Conservation (phyloP, 1,284 basidiomycete species). For the Megacollybia platyphylla region DNA sequence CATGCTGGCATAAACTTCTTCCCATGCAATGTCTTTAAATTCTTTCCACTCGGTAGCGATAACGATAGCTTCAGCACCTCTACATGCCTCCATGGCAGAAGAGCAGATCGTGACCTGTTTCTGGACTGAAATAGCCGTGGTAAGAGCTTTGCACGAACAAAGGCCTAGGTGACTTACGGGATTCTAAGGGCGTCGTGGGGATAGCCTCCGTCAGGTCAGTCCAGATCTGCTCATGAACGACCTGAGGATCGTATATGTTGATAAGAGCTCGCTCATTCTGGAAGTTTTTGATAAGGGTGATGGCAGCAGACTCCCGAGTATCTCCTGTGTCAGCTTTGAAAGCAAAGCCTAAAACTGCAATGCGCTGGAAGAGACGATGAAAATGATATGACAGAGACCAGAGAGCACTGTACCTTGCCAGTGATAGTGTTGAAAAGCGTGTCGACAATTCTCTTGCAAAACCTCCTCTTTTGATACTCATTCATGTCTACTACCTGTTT, state of each 20-base stretch:
- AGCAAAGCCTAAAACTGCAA: constrained; percentile 92
- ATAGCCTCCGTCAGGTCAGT: constrained; percentile 57
- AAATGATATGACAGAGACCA: constrained; percentile 9
- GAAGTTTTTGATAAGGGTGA: constrained; percentile 92
- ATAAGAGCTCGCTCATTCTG: constrained; percentile 79
- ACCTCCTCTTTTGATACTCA: constrained; percentile 88
- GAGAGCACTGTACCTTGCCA: constrained; percentile 54
- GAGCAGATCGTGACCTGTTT: constrained; percentile 73
- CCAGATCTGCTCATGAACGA: constrained; percentile 64
- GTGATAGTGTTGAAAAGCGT: constrained; percentile 98
- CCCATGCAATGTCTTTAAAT: constrained; percentile 89
- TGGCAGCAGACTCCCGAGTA: constrained; percentile 95
- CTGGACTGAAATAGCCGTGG: constrained; percentile 45
- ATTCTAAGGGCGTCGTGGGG: constrained; percentile 40
- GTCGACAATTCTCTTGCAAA: constrained; percentile 85
- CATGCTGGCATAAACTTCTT: constrained; percentile 76
- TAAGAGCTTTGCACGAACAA: not conserved
- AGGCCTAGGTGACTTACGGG: constrained; percentile 30
- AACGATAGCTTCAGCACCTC: constrained; percentile 84
- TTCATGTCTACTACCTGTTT: constrained; percentile 91
- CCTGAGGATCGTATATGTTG: constrained; percentile 90
- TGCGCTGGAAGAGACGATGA: constrained; percentile 43
- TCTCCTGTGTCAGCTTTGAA: constrained; percentile 97
- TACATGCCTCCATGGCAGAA: constrained; percentile 81
- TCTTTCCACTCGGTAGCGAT: constrained; percentile 95